phyloP scores from a whole-genome alignment of 805 yeast genomes.

The Cyberlindnera nakhonratchasimensis region DNA sequence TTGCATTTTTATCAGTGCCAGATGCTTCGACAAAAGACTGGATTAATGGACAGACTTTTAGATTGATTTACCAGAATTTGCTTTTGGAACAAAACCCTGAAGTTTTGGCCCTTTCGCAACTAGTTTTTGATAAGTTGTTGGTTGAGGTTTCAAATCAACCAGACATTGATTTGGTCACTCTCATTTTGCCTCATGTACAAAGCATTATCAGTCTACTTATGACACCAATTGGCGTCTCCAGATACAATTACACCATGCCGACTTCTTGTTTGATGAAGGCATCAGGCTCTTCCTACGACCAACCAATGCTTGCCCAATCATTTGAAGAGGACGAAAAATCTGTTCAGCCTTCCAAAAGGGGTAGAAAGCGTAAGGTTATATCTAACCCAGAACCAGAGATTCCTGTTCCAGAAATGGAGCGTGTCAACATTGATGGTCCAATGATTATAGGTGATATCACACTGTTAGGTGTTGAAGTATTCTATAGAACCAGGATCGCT shows the following conservation, averaged over 20 bases:
- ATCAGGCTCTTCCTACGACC: slow-evolving; percentile 45
- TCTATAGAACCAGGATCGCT: slow-evolving; percentile 70
- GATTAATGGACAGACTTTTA: slow-evolving; percentile 70
- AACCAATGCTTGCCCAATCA: slow-evolving; percentile 2
- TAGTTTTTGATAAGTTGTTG: slow-evolving; percentile 57
- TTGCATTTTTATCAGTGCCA: slow-evolving; percentile 64
- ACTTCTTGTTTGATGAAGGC: slow-evolving; percentile 72
- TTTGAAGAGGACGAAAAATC: slow-evolving; percentile 22
- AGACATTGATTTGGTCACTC: slow-evolving; percentile 44
- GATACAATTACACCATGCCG: slow-evolving; percentile 85
- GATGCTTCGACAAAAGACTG: slow-evolving; percentile 57
- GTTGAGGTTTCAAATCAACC: slow-evolving; percentile 37
- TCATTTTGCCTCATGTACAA: slow-evolving; percentile 53
- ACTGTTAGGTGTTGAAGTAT: slow-evolving; percentile 70
- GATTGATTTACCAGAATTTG: slow-evolving; percentile 82
- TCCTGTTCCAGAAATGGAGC: slow-evolving; percentile 53
- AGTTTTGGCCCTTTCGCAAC: slow-evolving; percentile 59
- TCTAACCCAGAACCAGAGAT: slow-evolving; percentile 33
- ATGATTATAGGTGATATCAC: slow-evolving; percentile 88
- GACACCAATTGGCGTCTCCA: slow-evolving; percentile 94
- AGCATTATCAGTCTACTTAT: slow-evolving; percentile 65
- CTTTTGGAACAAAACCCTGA: slow-evolving; percentile 83
- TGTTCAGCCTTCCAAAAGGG: slow-evolving; percentile 30
- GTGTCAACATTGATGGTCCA: slow-evolving; percentile 89
- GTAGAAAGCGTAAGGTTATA: slow-evolving; percentile 45